Evolutionary conservation across 192 early-diverging fungal genomes (phyloP).

Genomic region (Coemansia sp.): DNA sequence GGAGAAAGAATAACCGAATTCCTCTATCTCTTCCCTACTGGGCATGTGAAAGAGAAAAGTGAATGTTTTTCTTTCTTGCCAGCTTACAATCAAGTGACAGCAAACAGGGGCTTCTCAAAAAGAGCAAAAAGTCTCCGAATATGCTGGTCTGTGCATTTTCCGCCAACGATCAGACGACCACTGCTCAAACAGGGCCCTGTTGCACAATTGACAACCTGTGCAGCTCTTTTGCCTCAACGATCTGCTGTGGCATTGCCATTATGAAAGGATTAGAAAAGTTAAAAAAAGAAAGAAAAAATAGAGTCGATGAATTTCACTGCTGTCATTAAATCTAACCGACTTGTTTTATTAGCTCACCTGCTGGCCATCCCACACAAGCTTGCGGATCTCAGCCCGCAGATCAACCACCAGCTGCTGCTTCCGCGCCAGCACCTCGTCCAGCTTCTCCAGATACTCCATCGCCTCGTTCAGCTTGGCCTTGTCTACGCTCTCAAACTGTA

Average conservation of each 20-base stretch:
- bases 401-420: conserved; percentile 58
- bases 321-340: not conserved
- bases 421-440: conserved; percentile 60
- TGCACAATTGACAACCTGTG: no score
- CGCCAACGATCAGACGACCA: no score
- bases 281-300: not conserved
- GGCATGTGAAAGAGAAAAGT: not conserved
- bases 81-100: not conserved
- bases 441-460: conserved; percentile 60
- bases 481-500: conserved; percentile 48
- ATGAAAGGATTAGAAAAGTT: not conserved
- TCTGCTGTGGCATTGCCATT: no score
- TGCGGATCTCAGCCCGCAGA: conserved; percentile 43
- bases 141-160: conserved; percentile 10
- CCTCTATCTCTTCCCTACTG: not conserved
- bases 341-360: not conserved
- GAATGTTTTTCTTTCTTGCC: not conserved
- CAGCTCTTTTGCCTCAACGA: no score
- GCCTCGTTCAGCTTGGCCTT: conserved; percentile 63
- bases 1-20: no score
- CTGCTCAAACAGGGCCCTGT: no score
- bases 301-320: not conserved
- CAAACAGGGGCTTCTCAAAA: not conserved
- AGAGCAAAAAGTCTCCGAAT: not conserved
- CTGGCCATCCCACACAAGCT: conserved; percentile 33